Evolutionary conservation across 23 red algal species (phyloP), one percentile per base, ranked within the genome.

Genomic region (Gracilaria gracilis): DNA sequence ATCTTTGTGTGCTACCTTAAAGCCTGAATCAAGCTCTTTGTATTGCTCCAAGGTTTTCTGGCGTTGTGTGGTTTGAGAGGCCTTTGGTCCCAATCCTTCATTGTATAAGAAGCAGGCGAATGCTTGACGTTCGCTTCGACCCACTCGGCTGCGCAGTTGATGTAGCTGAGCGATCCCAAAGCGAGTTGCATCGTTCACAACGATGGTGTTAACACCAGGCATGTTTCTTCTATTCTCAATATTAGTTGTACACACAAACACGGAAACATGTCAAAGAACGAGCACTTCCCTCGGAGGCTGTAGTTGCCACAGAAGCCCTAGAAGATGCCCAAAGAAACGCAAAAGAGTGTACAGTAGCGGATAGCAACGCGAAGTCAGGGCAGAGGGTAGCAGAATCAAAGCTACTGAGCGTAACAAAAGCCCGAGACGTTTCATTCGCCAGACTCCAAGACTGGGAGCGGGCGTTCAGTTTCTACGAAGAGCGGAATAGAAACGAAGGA

Each of bases 81-180:
- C 35, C 14, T 59, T 42, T 25, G 34, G 79, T 17, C 79, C 62
- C 33, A 19, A 9, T 37, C 53, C 44, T 57, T 33, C 35, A 31
- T 71, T 66, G 57, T 91, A 91, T 53, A 98, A 62, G 21, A 91
- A 64, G 61, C 77, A 93, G 6, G 90, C 85, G 62, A 94, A 94
- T 29, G 93, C 93, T 49, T 98, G 93, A 50, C 90, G 46, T 35
- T 81, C 47, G 40, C 81, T 61, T 35, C 97, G 88, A 33, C 97
- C 97, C 9, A 98, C 97, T 67, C 97, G 89, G 48, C 97, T 93
- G n/a, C 97, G 93, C 80, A 98, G 82, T 83, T 98, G 97, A 79
- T 98, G 91, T 55, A 98, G 83, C 79, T 95, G 93, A 15, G 97
- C 90, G 21, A 98, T 31, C 48, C 97, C 97, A 85, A 98, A 96